Evolutionary conservation across 768 basidiomycete genomes (phyloP), one percentile per base, ranked within the genome.

Genomic region (Xanthoconium stramineum): DNA sequence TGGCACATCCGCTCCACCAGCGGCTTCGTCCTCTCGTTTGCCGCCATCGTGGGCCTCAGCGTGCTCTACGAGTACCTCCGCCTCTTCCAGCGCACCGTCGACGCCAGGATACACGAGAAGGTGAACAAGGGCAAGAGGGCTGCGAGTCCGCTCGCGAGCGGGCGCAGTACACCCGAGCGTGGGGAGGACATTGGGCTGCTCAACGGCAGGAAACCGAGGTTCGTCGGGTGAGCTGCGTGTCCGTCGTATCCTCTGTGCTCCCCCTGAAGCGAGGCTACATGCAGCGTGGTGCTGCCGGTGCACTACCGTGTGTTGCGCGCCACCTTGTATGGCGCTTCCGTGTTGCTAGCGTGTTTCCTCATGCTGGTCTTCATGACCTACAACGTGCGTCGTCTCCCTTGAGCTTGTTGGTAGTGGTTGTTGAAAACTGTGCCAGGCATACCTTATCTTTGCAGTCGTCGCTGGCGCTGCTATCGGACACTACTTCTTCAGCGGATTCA

Each of bases 331-430:
- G 91, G 86, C n/a, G 71, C 78, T 5, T 83, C 83, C 3, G 83
- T 93, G 20, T 86, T 87, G 70, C 70, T 93, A 56, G 90, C 90
- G 36, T 90, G 89, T 78, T 91, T 92, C 81, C 82, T 93, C 68
- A 97, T 97, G 94, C 76, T 97, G 55, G 85, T 96, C 39, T 94
- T 93, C 73, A 96, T 97, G 94, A 96, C 94, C 6, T 97, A 95
- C 75, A 97, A 97, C 61, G 91, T 93, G 56, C 65, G 89, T 75
- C 24, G 17, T 30, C 8, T 28, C 19, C 11, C 46, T 47, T 13
- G 55, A 43, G 33, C 32, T 13, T 9, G 28, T 9, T 11, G 5
- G 19, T 19, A 15, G n/a, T 9, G 39, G 9, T 17, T 40, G 14
- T 42, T 60, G 39, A 56, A 8, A 20, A 17, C 9, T 20, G 48